Evolutionary conservation across 1,284 basidiomycete genomes (phyloP).

Genomic region (Boletellus deceptivus): DNA sequence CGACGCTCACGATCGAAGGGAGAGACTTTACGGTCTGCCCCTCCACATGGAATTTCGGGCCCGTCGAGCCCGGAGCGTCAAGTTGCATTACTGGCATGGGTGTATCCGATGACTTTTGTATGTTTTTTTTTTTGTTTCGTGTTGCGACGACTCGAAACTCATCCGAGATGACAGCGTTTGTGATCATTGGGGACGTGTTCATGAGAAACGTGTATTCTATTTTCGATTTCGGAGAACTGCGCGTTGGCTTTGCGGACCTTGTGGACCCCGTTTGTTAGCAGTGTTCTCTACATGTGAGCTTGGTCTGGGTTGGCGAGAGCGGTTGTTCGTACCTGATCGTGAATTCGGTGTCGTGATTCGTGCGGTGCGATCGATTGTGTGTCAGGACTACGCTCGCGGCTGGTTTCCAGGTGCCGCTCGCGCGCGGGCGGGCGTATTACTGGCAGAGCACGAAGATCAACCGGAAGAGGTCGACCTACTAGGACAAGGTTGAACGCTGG

Average conservation of each 20-base stretch:
- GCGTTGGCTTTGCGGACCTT: conserved; percentile 20
- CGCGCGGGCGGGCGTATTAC: conserved; percentile 5
- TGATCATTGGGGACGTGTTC: conserved; percentile 25
- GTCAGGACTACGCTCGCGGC: too few species aligned
- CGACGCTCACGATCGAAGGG: conserved; percentile 11
- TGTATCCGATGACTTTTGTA: conserved; percentile 7
- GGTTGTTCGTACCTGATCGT: too few species aligned
- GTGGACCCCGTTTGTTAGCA: not conserved
- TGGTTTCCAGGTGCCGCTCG: not conserved
- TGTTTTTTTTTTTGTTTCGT: not conserved
- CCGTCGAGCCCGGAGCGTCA: not conserved
- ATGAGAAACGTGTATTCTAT: conserved; percentile 23
- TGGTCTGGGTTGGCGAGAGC: too few species aligned
- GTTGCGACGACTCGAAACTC: not conserved
- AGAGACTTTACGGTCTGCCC: conserved; percentile 11
- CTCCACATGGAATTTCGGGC: conserved; percentile 18
- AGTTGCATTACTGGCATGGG: conserved; percentile 18
- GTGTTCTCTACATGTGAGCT: not conserved
- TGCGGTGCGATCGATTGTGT: too few species aligned
- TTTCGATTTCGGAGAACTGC: conserved; percentile 16
- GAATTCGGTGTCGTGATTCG: too few species aligned
- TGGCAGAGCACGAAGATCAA: conserved; percentile 25
- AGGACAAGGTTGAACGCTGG: not conserved
- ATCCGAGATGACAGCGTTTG: conserved; percentile 14
- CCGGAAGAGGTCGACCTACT: conserved; percentile 18